phyloP scores from a whole-genome alignment of 345 rosid genomes.

The Erodium maritimum region DNA sequence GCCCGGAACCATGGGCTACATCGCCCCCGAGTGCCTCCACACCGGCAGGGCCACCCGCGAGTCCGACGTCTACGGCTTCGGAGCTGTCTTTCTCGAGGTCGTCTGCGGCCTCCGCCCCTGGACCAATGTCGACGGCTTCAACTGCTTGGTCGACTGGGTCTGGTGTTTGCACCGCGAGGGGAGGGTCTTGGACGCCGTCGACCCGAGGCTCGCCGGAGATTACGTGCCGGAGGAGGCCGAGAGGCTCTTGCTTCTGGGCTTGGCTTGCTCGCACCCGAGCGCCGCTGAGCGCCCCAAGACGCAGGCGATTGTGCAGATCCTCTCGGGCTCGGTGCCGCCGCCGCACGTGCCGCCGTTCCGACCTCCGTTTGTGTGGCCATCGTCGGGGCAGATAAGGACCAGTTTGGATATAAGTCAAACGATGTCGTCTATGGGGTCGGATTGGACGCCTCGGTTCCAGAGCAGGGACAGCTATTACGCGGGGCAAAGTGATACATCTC shows the following conservation, averaged over 20 bases:
- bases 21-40: conserved; percentile 52
- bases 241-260: conserved; percentile 26
- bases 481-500: no score
- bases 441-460: not conserved
- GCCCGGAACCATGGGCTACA: conserved; percentile 42
- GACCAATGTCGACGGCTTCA: conserved; percentile 15
- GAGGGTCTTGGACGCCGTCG: conserved; percentile 24
- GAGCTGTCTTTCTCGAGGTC: conserved; percentile 36
- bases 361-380: conserved; percentile 31
- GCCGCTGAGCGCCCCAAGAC: conserved; percentile 23
- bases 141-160: conserved; percentile 33
- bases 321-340: conserved; percentile 20
- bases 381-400: not conserved
- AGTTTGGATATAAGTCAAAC: not conserved
- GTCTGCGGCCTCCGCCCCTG: conserved; percentile 23
- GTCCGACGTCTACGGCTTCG: conserved; percentile 48
- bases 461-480: no score
- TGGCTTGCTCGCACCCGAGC: conserved; percentile 35
- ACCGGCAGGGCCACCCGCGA: conserved; percentile 46
- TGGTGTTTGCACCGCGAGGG: conserved; percentile 33
- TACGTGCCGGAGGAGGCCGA: conserved; percentile 19
- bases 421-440: not conserved
- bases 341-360: conserved; percentile 30
- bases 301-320: conserved; percentile 20
- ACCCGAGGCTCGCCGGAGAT: conserved; percentile 14